Evolutionary conservation across 768 basidiomycete genomes (phyloP).

Genomic region (Tylopilus subfusipes): DNA sequence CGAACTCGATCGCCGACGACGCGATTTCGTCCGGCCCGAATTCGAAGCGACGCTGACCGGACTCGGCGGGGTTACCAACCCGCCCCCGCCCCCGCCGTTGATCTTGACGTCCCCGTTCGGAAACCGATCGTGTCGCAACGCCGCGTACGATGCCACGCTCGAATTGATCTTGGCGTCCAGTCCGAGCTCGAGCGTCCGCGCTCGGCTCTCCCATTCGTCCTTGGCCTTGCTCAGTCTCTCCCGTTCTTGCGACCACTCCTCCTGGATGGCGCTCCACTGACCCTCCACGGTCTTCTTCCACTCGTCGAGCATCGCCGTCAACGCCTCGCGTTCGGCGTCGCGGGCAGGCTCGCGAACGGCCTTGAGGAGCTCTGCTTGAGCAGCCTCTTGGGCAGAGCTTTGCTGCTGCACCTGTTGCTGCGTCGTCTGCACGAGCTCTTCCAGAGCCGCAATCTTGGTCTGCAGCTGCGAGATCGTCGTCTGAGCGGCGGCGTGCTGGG

Average conservation of each 20-base stretch:
- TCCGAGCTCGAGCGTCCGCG: constrained; percentile 50
- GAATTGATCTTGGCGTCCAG: constrained; percentile 43
- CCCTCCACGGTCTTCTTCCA: constrained; percentile 82
- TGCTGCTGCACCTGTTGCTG: constrained; percentile 41
- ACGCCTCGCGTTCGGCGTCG: constrained; percentile 43
- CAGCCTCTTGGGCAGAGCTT: constrained; percentile 34
- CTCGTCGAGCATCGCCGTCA: constrained; percentile 54
- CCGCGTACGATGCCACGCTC: constrained; percentile 28
- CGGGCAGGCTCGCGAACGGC: constrained; percentile 33
- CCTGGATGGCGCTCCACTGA: constrained; percentile 71
- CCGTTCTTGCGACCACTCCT: constrained; percentile 81
- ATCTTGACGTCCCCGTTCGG: constrained; percentile 32
- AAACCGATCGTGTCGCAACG: constrained; percentile 36
- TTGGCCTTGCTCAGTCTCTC: constrained; percentile 68
- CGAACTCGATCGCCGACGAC: constrained; percentile 44
- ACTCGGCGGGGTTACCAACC: constrained; percentile 73
- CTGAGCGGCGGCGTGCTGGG: constrained; percentile 75
- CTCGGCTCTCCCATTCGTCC: constrained; percentile 76
- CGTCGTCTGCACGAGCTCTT: constrained; percentile 56
- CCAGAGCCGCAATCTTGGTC: constrained; percentile 64
- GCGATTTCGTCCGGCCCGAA: constrained; percentile 40
- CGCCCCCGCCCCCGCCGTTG: constrained; percentile 45
- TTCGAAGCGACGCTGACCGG: constrained; percentile 70
- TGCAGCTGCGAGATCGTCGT: constrained; percentile 67
- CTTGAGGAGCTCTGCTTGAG: constrained; percentile 32